Conservation (phyloP, 306 rosid genomes). For the Argentina anserina region DNA sequence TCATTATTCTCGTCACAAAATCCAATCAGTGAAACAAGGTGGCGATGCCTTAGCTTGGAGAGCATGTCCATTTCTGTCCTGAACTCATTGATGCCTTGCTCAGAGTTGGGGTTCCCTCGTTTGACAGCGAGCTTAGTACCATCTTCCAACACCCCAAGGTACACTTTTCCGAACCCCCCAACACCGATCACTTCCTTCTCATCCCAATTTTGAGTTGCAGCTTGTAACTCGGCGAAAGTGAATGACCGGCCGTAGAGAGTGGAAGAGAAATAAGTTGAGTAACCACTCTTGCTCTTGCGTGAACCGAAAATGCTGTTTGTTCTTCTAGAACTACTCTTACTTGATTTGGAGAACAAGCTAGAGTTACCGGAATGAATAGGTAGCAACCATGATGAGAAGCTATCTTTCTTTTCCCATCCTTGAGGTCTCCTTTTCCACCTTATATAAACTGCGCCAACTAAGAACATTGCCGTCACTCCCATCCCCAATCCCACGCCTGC, state of each 20-base stretch:
- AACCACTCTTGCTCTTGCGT: conserved; percentile 47
- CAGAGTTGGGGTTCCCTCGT: conserved; percentile 61
- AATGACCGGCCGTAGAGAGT: conserved; percentile 41
- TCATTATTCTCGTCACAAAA: conserved; percentile 72
- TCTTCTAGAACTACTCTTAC: conserved; percentile 33
- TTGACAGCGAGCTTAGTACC: conserved; percentile 71
- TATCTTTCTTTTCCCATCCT: conserved; percentile 39
- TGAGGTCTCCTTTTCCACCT: conserved; percentile 55
- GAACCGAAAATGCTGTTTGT: conserved; percentile 37
- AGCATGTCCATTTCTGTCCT: conserved; percentile 74
- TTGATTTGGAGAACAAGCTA: conserved; percentile 20
- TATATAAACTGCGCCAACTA: conserved; percentile 29
- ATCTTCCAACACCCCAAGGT: conserved; percentile 58
- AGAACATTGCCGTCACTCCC: conserved; percentile 32
- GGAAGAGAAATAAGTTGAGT: conserved; percentile 27
- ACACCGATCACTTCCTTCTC: conserved; percentile 71
- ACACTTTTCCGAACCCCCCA: conserved; percentile 90
- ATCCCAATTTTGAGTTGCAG: conserved; percentile 57
- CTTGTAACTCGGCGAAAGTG: conserved; percentile 46
- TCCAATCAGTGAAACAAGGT: conserved; percentile 78
- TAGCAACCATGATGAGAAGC: conserved; percentile 67
- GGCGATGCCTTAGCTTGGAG: conserved; percentile 79
- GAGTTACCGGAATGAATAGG: conserved; percentile 35
- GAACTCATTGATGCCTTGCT: conserved; percentile 82
- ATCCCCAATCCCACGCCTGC: conserved; percentile 47